Conservation (phyloP, 192 early-diverging fungal species). For the Entomortierella lignicola region DNA sequence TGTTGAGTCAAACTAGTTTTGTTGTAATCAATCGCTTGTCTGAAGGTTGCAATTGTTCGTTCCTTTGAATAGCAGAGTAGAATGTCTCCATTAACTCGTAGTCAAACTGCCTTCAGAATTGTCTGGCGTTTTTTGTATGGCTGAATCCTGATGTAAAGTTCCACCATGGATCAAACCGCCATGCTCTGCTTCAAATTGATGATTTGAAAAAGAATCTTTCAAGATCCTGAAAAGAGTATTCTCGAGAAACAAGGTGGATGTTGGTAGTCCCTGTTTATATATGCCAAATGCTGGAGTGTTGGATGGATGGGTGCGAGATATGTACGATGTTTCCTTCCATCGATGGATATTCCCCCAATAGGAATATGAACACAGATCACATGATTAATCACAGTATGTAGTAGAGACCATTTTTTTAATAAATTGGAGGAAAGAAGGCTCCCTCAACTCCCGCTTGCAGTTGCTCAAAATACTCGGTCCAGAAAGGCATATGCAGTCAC, state of each 20-base stretch:
- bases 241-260: neutral
- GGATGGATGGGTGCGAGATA: constrained; percentile 8
- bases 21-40: neutral
- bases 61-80: neutral
- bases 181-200: neutral
- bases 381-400: constrained; percentile 14
- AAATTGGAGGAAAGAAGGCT: constrained; percentile 43
- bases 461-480: constrained; percentile 15
- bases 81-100: neutral
- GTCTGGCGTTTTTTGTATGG: too few species aligned
- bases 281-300: neutral
- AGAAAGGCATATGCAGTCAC: constrained; percentile 11
- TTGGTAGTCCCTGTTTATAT: neutral
- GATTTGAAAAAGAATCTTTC: neutral
- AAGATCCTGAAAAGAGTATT: constrained; percentile 2
- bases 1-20: too few species aligned
- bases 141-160: constrained; percentile 7
- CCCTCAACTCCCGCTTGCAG: neutral
- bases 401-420: constrained; percentile 44
- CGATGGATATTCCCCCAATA: constrained; percentile 17
- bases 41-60: neutral
- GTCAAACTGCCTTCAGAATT: too few species aligned
- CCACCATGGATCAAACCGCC: constrained; percentile 4
- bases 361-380: constrained; percentile 6
- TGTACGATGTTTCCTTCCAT: neutral